Percentiles rank a stretch among this genome's conserved stretches.
Conservation (phyloP, 176 grass and related monocot species). For the Zoysia pacifica region DNA sequence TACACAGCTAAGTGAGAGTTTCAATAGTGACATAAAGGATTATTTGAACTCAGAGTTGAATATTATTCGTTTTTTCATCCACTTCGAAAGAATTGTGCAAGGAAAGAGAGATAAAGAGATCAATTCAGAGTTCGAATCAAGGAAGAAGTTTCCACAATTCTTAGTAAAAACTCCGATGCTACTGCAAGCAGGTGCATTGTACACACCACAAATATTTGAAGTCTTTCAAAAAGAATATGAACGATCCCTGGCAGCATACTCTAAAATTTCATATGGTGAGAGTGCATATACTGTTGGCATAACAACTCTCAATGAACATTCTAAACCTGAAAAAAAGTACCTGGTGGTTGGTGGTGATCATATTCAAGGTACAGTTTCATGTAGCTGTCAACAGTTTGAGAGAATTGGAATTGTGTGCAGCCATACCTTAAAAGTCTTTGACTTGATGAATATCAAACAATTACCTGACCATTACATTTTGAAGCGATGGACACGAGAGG, state of each 20-base stretch:
- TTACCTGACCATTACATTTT: no score
- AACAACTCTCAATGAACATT: not conserved
- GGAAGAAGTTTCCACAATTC: not conserved
- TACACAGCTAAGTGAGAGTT: not conserved
- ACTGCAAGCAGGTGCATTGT: not conserved
- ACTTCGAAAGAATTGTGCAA: not conserved
- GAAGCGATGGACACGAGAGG: no score
- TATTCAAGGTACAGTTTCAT: no score
- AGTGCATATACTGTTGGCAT: not conserved
- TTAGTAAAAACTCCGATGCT: not conserved
- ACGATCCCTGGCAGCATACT: not conserved
- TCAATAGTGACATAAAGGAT: not conserved
- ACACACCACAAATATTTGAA: not conserved
- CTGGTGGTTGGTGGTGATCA: not conserved
- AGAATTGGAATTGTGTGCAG: no score
- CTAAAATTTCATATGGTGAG: not conserved
- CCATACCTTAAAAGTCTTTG: no score
- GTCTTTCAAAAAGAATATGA: not conserved
- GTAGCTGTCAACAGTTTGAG: no score
- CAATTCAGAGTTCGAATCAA: not conserved
- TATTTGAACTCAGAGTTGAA: not conserved
- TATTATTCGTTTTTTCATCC: not conserved
- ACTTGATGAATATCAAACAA: no score
- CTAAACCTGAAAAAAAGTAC: not conserved
- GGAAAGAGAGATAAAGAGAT: not conserved